A percentile compares a stretch with the other conserved stretches of the same genome.
Conservation (phyloP, 768 basidiomycete genomes). For the Russula emetica region DNA sequence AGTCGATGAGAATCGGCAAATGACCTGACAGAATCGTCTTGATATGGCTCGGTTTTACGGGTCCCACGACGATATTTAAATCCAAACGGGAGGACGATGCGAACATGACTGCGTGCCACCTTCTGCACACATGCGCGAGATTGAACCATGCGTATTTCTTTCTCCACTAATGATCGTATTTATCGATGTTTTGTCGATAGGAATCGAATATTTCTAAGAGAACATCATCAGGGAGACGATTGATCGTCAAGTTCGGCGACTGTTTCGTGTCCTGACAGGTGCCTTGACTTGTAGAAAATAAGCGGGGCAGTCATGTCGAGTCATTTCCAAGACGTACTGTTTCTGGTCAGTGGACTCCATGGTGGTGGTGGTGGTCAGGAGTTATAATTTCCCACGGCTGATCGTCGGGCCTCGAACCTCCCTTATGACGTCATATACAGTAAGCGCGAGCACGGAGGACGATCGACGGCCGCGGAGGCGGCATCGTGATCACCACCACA, state of each 20-base stretch:
- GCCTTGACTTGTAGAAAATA: background rate
- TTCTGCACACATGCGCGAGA: constrained; percentile 9
- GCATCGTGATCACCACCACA: background rate
- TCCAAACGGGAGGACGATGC: constrained; percentile 2
- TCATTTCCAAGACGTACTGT: background rate
- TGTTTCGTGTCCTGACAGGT: background rate
- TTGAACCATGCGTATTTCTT: constrained; percentile 26
- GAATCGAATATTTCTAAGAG: background rate
- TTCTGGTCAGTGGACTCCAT: background rate
- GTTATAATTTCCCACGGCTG: too few species aligned
- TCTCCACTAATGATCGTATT: background rate
- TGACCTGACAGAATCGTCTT: background rate
- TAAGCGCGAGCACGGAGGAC: background rate
- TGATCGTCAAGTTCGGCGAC: background rate
- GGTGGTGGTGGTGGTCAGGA: too few species aligned
- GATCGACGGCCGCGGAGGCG: background rate
- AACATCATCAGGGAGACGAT: background rate
- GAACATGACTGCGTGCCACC: constrained; percentile 3
- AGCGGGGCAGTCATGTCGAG: background rate
- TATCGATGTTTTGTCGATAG: background rate
- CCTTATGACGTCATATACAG: too few species aligned
- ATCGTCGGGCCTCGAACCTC: too few species aligned
- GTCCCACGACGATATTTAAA: background rate
- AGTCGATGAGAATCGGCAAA: constrained; percentile 3
- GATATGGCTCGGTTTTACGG: background rate